Conservation (phyloP, 139 green algal species). For the Axilococcus clingmanii region DNA sequence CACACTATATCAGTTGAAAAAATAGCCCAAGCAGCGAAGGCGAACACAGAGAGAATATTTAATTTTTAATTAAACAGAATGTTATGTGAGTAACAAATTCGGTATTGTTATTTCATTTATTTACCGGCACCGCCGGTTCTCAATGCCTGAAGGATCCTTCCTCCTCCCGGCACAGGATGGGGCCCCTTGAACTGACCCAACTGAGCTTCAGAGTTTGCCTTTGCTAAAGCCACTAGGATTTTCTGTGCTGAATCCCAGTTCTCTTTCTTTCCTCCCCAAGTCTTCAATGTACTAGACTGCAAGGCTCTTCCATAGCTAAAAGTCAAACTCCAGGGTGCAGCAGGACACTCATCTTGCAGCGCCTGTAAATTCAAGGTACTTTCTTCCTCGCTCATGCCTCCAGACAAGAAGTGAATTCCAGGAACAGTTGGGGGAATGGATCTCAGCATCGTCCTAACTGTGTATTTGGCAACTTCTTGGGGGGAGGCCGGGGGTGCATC, state of each 20-base stretch:
- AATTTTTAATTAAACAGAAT: too few species aligned
- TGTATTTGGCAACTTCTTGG: slow-evolving; percentile 65
- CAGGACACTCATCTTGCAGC: slow-evolving; percentile 46
- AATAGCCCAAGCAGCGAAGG: slow-evolving; percentile 24
- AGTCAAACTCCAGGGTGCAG: slow-evolving; percentile 81
- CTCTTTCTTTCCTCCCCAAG: slow-evolving; percentile 40
- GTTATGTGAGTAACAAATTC: too few species aligned
- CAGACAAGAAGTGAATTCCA: slow-evolving; percentile 36
- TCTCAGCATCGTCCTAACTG: slow-evolving; percentile 64
- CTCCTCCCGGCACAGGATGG: slow-evolving; percentile 58
- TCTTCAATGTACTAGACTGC: slow-evolving; percentile 44
- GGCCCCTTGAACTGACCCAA: slow-evolving; percentile 54
- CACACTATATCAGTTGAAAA: background rate
- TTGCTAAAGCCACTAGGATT: slow-evolving; percentile 52
- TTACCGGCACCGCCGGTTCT: slow-evolving; percentile 52
- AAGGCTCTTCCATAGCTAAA: slow-evolving; percentile 86
- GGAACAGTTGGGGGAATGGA: slow-evolving; percentile 56
- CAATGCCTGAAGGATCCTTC: slow-evolving; percentile 57
- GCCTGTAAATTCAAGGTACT: slow-evolving; percentile 77
- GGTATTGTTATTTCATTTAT: slow-evolving; percentile 18
- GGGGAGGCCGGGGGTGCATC: slow-evolving; percentile 41
- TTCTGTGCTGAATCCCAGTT: slow-evolving; percentile 51
- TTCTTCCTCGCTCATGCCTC: slow-evolving; percentile 77
- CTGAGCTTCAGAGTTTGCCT: slow-evolving; percentile 66
- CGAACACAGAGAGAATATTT: slow-evolving; percentile 40